Base-by-base conservation (phyloP, 106 monocot species). In the Posidonia australis region DNA sequence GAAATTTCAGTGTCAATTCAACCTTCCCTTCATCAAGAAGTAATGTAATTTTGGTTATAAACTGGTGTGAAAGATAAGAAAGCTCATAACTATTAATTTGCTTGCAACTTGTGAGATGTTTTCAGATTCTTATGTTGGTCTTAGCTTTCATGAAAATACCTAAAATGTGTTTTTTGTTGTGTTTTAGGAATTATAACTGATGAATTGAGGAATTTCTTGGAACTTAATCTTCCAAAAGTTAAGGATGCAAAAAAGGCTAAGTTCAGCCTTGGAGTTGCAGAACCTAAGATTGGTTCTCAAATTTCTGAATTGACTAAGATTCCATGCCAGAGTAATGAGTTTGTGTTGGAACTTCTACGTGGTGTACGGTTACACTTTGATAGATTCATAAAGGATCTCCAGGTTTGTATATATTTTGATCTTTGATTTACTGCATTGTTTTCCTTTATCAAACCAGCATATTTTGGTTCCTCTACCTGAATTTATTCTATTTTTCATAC, bases 241-340 rank as follows among this genome's bases (percentile, higher is more conserved):
- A 90, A 96, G 70, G 84, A 87, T 49, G 82, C 67, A 47, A 90
- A 86, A 72, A 87, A 87, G 72, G 62, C 90, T 9, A 87, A 86
- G 56, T 96, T 74, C 54, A 86, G 82, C 65, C 76, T 96, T 23
- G 96, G 96, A 5, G 80, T 96, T 46, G 75, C 81, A 9, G 94
- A 96, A 43, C 90, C 84, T 5, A 96, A 96, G 68, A 80, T 90
- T 18, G 86, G 90, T 23, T 86, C 94, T 6, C 90, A 90, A 55
- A 84, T 96, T 60, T 78, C 63, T 28, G 90, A 96, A 61, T 58
- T 70, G 21, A 81, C 82, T 12, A 84, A 90, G 67, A 90, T 96
- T 21, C 86, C 84, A 2, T 96, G 94, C 72, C 84, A 89, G 61
- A 76, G 86, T 60, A 89, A 90, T 68, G 90, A 84, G 54, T 90